These are phyloP conservation scores for Smallanthus sonchifolius DNA, from an alignment of 129 eudicot species.

Conservation along the genomic window DNA sequence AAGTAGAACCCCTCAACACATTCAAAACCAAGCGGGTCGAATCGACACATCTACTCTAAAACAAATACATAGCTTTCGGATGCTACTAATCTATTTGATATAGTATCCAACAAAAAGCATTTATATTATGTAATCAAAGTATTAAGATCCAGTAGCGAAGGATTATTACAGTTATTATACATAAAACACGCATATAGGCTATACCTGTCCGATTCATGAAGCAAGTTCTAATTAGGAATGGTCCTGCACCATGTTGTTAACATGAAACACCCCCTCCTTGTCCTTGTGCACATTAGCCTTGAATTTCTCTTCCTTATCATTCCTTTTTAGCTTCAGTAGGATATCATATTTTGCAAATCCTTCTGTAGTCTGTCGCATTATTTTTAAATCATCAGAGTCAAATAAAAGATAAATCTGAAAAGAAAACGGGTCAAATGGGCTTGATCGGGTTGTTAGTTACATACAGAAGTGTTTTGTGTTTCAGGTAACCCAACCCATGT, in stretches of 20 bases:
- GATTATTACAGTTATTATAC: constrained; percentile 33
- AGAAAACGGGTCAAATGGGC: background rate
- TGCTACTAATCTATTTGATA: background rate
- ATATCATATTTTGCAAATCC: constrained; percentile 66
- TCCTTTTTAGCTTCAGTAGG: constrained; percentile 67
- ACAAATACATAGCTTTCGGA: background rate
- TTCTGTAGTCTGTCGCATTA: constrained; percentile 39
- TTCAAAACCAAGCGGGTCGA: background rate
- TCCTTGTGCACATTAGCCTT: constrained; percentile 88
- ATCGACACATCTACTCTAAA: background rate
- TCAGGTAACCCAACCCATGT: background rate
- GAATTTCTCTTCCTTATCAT: constrained; percentile 65
- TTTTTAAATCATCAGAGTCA: background rate
- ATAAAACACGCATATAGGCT: constrained; percentile 3
- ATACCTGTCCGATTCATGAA: background rate
- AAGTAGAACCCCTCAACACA: background rate
- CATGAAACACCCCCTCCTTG: constrained; percentile 55
- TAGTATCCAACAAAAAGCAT: background rate
- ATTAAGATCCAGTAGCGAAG: constrained; percentile 13
- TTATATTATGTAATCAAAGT: background rate
- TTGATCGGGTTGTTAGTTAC: background rate
- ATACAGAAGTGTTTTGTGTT: background rate
- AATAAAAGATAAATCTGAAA: background rate
- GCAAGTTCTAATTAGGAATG: constrained; percentile 25
- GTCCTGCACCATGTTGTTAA: constrained; percentile 51